Evolutionary conservation across 1,284 basidiomycete genomes (phyloP).

Genomic region (Fomitopsis palustris): DNA sequence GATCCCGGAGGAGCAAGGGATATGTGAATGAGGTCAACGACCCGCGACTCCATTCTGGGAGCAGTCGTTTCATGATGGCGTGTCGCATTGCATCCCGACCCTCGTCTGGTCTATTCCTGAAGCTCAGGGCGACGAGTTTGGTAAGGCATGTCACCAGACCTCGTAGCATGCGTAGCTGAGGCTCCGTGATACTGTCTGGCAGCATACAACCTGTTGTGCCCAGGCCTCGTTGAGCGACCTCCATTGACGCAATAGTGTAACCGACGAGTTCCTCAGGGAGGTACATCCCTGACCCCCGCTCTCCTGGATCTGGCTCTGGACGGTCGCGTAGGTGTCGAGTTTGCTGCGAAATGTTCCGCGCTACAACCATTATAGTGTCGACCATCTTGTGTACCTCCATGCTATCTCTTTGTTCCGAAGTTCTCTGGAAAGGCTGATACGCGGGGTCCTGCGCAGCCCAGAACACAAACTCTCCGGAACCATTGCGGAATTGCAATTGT

Average conservation of each 20-base stretch:
- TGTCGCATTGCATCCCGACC: conserved; percentile 72
- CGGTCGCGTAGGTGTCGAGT: conserved; percentile 72
- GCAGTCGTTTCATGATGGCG: conserved; percentile 81
- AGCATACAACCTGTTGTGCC: conserved; percentile 49
- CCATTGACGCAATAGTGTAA: conserved; percentile 83
- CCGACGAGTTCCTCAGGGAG: conserved; percentile 89
- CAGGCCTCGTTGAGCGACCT: conserved; percentile 75
- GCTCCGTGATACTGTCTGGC: conserved; percentile 75
- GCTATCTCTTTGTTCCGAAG: conserved; percentile 44
- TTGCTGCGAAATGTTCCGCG: conserved; percentile 70
- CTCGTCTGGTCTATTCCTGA: conserved; percentile 65
- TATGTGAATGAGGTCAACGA: conserved; percentile 70
- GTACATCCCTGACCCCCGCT: conserved; percentile 78
- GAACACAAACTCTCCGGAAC: conserved; percentile 81
- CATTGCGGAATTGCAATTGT: conserved; percentile 67
- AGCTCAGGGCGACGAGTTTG: conserved; percentile 65
- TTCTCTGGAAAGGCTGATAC: conserved; percentile 54
- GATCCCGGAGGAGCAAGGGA: conserved; percentile 83
- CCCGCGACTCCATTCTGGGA: conserved; percentile 88
- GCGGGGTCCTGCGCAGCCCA: conserved; percentile 78
- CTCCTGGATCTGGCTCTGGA: conserved; percentile 65
- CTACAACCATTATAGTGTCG: conserved; percentile 69
- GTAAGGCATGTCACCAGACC: conserved; percentile 70
- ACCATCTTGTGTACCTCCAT: conserved; percentile 71
- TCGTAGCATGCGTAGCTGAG: conserved; percentile 74